Evolutionary conservation across 202 grass and related monocot species (phyloP).

Genomic region (Carex sylvatica): DNA sequence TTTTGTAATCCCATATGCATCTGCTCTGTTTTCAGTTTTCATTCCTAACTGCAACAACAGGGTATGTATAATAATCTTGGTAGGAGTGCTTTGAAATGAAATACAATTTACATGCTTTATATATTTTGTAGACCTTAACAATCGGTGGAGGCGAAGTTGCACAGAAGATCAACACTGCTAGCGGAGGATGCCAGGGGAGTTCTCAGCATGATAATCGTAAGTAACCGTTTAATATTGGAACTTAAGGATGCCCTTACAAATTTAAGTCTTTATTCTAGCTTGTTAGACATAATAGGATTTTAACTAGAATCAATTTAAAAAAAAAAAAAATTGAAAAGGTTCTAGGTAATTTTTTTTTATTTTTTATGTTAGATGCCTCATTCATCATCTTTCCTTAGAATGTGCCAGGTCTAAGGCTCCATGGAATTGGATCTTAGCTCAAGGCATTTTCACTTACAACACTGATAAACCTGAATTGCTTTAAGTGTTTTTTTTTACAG

Average conservation of each 20-base stretch:
- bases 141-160: not conserved
- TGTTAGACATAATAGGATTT: not conserved
- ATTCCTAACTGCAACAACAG: not conserved
- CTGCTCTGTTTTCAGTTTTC: not conserved
- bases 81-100: not conserved
- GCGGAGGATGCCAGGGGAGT: not conserved
- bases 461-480: no score
- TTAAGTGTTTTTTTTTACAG: no score
- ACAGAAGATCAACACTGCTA: not conserved
- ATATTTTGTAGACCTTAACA: not conserved
- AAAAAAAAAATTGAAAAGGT: no score
- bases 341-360: no score
- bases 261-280: no score
- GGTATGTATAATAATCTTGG: not conserved
- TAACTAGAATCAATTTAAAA: no score
- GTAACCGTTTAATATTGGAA: not conserved
- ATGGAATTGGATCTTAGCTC: no score
- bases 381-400: no score
- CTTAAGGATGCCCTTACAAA: no score
- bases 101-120: not conserved
- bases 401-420: not conserved
- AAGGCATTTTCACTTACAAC: no score
- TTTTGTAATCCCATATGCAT: not conserved
- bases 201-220: not conserved
- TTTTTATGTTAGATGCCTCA: no score